These are phyloP conservation scores for Gyromitra esculenta DNA, from an alignment of 2,329 filamentous ascomycete species.

Conservation along the genomic window DNA sequence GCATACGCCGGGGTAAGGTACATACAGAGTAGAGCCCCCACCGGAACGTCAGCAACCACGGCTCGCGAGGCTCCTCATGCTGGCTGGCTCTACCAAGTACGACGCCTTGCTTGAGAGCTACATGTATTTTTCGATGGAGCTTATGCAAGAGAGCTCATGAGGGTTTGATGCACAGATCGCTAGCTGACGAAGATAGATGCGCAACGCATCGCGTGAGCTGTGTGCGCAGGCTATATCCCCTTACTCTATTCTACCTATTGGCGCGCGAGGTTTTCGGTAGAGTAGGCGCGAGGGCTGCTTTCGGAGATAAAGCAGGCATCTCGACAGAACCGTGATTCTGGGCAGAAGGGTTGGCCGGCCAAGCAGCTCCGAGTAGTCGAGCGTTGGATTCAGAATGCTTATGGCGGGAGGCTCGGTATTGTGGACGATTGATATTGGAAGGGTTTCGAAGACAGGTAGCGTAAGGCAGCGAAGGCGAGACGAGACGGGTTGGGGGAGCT, in stretches of 20 bases:
- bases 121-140: slow-evolving; percentile 12
- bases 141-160: slow-evolving; percentile 13
- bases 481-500: slow-evolving; percentile 18
- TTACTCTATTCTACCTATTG: not conserved
- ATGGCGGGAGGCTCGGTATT: slow-evolving; percentile 35
- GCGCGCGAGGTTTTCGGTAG: slow-evolving; percentile 8
- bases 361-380: slow-evolving; percentile 37
- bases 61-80: slow-evolving; percentile 19
- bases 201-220: slow-evolving; percentile 39
- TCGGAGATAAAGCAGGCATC: slow-evolving; percentile 36
- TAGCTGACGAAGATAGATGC: slow-evolving; percentile 26
- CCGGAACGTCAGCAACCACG: slow-evolving; percentile 33
- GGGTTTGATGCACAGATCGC: slow-evolving; percentile 13
- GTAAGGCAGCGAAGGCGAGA: slow-evolving; percentile 21
- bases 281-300: slow-evolving; percentile 28
- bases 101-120: slow-evolving; percentile 28
- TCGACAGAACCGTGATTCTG: slow-evolving; percentile 22
- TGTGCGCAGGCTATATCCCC: slow-evolving; percentile 19
- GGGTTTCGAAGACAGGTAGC: slow-evolving; percentile 9
- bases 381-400: slow-evolving; percentile 47
- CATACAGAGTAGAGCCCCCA: slow-evolving; percentile 24
- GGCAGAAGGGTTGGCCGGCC: slow-evolving; percentile 11
- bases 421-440: slow-evolving; percentile 29
- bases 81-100: slow-evolving; percentile 41
- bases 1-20: slow-evolving; percentile 5